These are phyloP conservation scores for Puccinia novopanici DNA, from an alignment of 1,284 basidiomycete species.

Conservation along the genomic window DNA sequence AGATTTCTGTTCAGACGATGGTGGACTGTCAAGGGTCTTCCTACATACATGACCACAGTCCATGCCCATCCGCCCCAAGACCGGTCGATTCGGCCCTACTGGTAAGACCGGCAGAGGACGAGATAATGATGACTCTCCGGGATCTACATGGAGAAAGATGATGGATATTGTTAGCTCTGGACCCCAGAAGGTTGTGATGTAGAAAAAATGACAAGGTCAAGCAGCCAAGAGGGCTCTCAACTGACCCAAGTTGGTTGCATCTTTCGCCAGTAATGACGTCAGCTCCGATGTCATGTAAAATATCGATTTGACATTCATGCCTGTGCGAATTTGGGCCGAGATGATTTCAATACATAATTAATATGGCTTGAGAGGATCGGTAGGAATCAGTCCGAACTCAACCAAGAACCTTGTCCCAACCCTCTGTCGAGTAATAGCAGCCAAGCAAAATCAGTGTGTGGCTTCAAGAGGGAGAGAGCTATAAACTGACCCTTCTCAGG, in stretches of 20 bases:
- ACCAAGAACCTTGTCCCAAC: slow-evolving; percentile 49
- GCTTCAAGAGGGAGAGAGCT: too few species aligned
- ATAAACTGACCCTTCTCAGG: slow-evolving; percentile 45
- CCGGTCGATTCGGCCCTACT: slow-evolving; percentile 55
- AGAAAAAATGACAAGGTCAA: neutral
- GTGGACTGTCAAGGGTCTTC: neutral
- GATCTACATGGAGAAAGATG: too few species aligned
- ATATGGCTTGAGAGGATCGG: neutral
- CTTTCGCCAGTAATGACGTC: slow-evolving; percentile 36
- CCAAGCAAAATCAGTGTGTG: too few species aligned
- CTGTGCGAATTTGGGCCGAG: neutral
- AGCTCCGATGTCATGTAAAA: slow-evolving; percentile 50
- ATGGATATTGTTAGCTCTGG: neutral
- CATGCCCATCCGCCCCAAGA: slow-evolving; percentile 56
- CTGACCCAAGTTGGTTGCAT: too few species aligned
- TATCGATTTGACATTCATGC: slow-evolving; percentile 51
- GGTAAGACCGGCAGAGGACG: slow-evolving; percentile 57
- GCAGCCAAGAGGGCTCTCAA: neutral
- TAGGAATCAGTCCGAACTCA: slow-evolving; percentile 6
- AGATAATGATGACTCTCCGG: slow-evolving; percentile 58
- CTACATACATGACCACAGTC: slow-evolving; percentile 58
- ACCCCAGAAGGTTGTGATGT: neutral
- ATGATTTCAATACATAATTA: neutral
- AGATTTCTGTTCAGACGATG: neutral
- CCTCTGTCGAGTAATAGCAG: too few species aligned